Conservation (phyloP, 2,329 filamentous ascomycete species). For the Penicillium sp. region DNA sequence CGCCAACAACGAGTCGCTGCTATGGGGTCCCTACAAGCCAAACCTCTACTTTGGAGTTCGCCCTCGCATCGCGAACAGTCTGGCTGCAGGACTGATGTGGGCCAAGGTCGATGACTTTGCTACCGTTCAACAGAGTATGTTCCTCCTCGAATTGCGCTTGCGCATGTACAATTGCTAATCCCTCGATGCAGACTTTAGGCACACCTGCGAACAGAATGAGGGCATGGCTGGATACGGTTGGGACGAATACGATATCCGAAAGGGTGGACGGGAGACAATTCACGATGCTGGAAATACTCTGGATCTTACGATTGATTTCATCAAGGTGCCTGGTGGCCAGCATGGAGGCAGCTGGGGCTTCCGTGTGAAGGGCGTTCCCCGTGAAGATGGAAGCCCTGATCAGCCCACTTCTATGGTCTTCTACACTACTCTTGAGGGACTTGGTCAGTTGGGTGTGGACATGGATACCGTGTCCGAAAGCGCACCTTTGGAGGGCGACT, state of each 20-base stretch:
- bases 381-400: constrained; percentile 69
- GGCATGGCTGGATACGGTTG: constrained; percentile 95
- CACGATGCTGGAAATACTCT: constrained; percentile 87
- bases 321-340: constrained; percentile 85
- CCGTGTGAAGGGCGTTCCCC: constrained; percentile 79
- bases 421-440: constrained; percentile 80
- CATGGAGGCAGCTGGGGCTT: constrained; percentile 93
- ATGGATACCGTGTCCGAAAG: constrained; percentile 59
- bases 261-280: constrained; percentile 85
- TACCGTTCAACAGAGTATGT: constrained; percentile 75
- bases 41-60: constrained; percentile 94
- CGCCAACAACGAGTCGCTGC: constrained; percentile 77
- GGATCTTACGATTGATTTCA: constrained; percentile 90
- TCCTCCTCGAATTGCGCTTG: not conserved
- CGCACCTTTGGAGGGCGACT: constrained; percentile 58
- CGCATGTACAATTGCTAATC: constrained; percentile 26
- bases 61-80: constrained; percentile 78
- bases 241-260: constrained; percentile 93
- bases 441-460: constrained; percentile 68
- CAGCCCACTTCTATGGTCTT: constrained; percentile 81
- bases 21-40: constrained; percentile 95
- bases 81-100: constrained; percentile 88
- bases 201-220: constrained; percentile 95
- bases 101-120: constrained; percentile 79
- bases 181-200: constrained; percentile 72